A percentile compares a stretch with the other conserved stretches of the same genome.
Conservation (phyloP, 2,329 filamentous ascomycete genomes). For the Dactylellina parvicollis region DNA sequence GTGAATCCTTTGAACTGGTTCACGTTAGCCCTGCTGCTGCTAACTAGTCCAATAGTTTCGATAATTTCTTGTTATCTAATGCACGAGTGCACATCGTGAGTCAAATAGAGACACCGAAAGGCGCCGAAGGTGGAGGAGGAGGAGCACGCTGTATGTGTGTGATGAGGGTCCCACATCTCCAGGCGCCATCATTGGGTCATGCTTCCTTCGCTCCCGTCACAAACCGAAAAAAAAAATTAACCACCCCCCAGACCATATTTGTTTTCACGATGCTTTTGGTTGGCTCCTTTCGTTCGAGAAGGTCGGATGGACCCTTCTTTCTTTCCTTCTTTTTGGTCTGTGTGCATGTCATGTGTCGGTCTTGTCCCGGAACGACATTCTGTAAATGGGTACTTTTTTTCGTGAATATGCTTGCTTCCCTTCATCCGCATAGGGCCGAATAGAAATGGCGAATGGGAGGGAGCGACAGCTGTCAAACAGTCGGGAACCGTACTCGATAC, state of each 20-base stretch:
- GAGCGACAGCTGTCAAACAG: conserved; percentile 42
- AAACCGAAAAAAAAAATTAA: conserved; percentile 29
- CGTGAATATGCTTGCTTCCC: background rate
- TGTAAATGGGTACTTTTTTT: conserved; percentile 39
- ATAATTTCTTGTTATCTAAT: conserved; percentile 48
- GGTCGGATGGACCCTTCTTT: conserved; percentile 27
- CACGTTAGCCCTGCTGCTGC: too few relatives aligned
- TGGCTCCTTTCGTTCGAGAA: conserved; percentile 46
- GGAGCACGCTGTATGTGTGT: conserved; percentile 13
- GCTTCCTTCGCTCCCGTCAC: conserved; percentile 38
- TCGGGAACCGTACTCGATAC: conserved; percentile 20
- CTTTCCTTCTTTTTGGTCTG: conserved; percentile 5
- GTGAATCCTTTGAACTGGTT: conserved; percentile 46
- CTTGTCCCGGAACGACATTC: conserved; percentile 52
- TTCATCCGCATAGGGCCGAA: conserved; percentile 39
- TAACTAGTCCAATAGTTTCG: conserved; percentile 42
- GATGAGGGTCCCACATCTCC: conserved; percentile 23
- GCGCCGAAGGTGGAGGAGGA: conserved; percentile 17
- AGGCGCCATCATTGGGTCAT: conserved; percentile 52
- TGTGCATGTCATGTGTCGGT: conserved; percentile 45
- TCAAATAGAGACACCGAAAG: conserved; percentile 35
- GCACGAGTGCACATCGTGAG: conserved; percentile 53
- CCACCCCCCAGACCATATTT: background rate
- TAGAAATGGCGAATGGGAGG: conserved; percentile 36
- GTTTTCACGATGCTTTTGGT: conserved; percentile 34